Conservation (phyloP, 805 yeast species). For the Wickerhamiella vanderwaltii region DNA sequence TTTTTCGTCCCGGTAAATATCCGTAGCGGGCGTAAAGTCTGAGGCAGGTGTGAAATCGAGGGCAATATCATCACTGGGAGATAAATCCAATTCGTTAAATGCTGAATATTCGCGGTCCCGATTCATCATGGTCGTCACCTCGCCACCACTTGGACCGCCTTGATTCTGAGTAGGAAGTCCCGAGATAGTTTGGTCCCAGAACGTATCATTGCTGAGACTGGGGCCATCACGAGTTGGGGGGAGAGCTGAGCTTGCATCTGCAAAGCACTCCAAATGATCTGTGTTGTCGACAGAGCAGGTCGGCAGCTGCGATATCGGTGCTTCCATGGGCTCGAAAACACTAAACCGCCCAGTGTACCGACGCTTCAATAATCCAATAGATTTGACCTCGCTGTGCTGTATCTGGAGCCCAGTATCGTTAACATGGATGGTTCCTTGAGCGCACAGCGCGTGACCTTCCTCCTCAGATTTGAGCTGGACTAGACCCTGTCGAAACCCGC, state of each 20-base stretch:
- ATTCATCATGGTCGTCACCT: neutral
- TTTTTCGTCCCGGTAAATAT: slow-evolving; percentile 4
- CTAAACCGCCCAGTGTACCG: slow-evolving; percentile 5
- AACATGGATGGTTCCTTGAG: neutral
- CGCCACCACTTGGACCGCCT: slow-evolving; percentile 1
- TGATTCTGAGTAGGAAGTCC: neutral
- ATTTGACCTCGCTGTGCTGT: slow-evolving; percentile 7
- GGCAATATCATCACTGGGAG: neutral
- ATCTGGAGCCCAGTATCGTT: neutral
- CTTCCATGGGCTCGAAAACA: neutral
- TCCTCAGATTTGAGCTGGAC: slow-evolving; percentile 2
- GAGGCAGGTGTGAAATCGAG: slow-evolving; percentile 5
- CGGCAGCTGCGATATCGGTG: too few relatives aligned
- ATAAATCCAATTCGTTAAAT: neutral
- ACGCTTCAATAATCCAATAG: slow-evolving; percentile 3
- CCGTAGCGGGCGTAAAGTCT: slow-evolving; percentile 9
- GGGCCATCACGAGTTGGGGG: neutral
- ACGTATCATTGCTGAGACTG: neutral
- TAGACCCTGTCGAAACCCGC: slow-evolving; percentile 8
- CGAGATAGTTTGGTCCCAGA: neutral
- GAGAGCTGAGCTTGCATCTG: neutral
- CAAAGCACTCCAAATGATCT: neutral
- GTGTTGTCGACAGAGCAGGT: neutral
- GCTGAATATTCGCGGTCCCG: too few relatives aligned
- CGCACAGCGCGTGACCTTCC: neutral